Conservation (phyloP, 1,284 basidiomycete genomes). For the Marasmius sp. region DNA sequence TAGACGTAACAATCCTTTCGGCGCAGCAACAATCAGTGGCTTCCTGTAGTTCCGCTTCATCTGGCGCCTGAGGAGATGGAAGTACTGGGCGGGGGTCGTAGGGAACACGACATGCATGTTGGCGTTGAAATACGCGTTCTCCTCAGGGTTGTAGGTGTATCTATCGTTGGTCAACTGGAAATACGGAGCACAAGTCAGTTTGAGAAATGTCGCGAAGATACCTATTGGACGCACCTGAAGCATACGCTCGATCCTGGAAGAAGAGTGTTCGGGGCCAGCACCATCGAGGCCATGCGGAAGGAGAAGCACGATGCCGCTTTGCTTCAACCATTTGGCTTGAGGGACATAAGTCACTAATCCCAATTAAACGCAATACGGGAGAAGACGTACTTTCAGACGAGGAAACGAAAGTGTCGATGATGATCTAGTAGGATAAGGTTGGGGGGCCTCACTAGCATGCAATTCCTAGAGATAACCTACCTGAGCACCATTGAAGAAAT, state of each 20-base stretch:
- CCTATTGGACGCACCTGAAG: conserved; percentile 54
- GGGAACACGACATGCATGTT: conserved; percentile 87
- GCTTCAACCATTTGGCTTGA: conserved; percentile 89
- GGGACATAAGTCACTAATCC: conserved; percentile 5
- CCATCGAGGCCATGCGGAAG: conserved; percentile 88
- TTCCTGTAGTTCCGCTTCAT: conserved; percentile 83
- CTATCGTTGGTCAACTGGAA: conserved; percentile 70
- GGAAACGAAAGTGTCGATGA: conserved; percentile 85
- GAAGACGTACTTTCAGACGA: conserved; percentile 72
- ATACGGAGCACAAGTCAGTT: background rate
- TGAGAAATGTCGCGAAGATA: background rate
- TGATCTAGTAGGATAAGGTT: conserved; percentile 45
- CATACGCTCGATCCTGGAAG: conserved; percentile 83
- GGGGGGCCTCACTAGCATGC: background rate
- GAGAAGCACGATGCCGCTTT: conserved; percentile 85
- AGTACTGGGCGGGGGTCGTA: conserved; percentile 87
- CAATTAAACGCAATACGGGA: background rate
- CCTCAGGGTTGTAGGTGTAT: conserved; percentile 35
- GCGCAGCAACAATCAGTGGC: conserved; percentile 80
- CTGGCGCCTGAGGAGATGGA: conserved; percentile 85
- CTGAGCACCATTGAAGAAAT: conserved; percentile 89
- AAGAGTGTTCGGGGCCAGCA: conserved; percentile 90
- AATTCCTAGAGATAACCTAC: conserved; percentile 23
- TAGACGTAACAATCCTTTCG: conserved; percentile 79
- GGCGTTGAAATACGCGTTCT: conserved; percentile 40